Conservation (phyloP, 1,284 basidiomycete genomes). For the Irpex sp. region DNA sequence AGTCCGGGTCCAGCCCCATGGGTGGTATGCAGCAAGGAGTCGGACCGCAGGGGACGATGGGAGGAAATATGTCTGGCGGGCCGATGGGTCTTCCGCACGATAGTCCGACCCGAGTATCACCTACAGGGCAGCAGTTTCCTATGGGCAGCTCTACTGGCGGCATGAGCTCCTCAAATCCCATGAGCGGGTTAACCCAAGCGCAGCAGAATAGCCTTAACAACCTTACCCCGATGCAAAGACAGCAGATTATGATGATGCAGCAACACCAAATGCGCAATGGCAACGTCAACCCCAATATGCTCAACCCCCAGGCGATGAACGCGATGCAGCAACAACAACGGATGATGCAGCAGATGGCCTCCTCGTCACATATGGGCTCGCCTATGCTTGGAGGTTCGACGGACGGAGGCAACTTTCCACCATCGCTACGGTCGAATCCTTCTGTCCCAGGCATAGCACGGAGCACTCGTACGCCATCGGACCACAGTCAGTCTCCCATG, state of each 20-base stretch:
- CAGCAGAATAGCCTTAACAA: constrained; percentile 25
- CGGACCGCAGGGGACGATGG: constrained; percentile 11
- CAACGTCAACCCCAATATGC: constrained; percentile 11
- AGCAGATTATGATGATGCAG: constrained; percentile 32
- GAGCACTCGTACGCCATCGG: constrained; percentile 66
- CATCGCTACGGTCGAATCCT: constrained; percentile 45
- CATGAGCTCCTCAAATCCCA: constrained; percentile 20
- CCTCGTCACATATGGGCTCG: constrained; percentile 30
- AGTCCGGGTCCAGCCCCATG: constrained; percentile 15
- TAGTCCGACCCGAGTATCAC: constrained; percentile 25
- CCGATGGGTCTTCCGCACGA: constrained; percentile 16
- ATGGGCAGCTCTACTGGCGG: constrained; percentile 19
- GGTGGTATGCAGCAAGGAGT: constrained; percentile 17
- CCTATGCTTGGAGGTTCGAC: constrained; percentile 15
- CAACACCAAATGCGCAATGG: constrained; percentile 25
- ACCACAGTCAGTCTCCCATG: constrained; percentile 56
- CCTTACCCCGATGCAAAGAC: constrained; percentile 31
- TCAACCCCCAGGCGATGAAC: constrained; percentile 25
- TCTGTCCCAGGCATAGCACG: constrained; percentile 69
- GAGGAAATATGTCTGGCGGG: constrained; percentile 8
- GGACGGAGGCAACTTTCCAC: constrained; percentile 22
- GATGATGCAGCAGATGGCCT: constrained; percentile 31
- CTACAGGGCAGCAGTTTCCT: constrained; percentile 22
- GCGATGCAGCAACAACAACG: constrained; percentile 34
- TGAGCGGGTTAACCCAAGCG: constrained; percentile 22